Percentiles rank a stretch among this genome's conserved stretches.
These are phyloP conservation scores for Aspergillus sp. DNA, from an alignment of 2,329 filamentous ascomycete genomes.

Conservation along the genomic window DNA sequence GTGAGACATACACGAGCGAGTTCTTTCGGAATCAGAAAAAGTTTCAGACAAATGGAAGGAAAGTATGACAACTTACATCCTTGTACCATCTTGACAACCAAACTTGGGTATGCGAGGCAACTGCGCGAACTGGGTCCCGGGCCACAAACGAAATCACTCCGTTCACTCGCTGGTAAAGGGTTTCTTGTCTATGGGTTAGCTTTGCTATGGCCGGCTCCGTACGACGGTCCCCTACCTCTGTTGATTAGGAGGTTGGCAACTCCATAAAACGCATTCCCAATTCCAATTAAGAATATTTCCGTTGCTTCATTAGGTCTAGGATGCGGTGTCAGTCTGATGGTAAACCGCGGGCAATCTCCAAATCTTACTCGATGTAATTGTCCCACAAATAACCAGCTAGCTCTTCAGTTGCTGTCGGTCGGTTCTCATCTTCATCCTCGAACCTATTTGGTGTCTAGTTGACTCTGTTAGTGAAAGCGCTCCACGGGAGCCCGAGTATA, in stretches of 20 bases:
- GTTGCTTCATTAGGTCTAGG: conserved; percentile 62
- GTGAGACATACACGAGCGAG: conserved; percentile 75
- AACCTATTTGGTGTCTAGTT: conserved; percentile 32
- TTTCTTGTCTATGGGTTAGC: conserved; percentile 40
- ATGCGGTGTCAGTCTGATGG: background rate
- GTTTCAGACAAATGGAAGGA: background rate
- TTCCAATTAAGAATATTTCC: conserved; percentile 80
- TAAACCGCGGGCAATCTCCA: background rate
- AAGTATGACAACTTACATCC: conserved; percentile 43
- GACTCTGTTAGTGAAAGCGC: conserved; percentile 27
- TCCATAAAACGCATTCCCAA: conserved; percentile 84
- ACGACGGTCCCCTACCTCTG: conserved; percentile 55
- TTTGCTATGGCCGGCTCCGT: background rate
- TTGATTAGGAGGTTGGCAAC: conserved; percentile 78
- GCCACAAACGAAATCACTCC: conserved; percentile 80
- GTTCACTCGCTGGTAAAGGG: conserved; percentile 65
- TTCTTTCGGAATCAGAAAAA: conserved; percentile 43
- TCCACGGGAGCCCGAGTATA: background rate
- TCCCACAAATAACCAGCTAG: conserved; percentile 90
- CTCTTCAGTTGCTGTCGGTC: conserved; percentile 62
- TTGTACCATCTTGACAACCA: conserved; percentile 78
- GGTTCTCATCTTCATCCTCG: conserved; percentile 49
- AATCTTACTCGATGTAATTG: conserved; percentile 77
- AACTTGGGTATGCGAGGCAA: conserved; percentile 74
- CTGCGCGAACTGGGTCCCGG: conserved; percentile 69